Conservation (phyloP, 2,329 filamentous ascomycete genomes). For the Lasiodiplodia gonubiensis region DNA sequence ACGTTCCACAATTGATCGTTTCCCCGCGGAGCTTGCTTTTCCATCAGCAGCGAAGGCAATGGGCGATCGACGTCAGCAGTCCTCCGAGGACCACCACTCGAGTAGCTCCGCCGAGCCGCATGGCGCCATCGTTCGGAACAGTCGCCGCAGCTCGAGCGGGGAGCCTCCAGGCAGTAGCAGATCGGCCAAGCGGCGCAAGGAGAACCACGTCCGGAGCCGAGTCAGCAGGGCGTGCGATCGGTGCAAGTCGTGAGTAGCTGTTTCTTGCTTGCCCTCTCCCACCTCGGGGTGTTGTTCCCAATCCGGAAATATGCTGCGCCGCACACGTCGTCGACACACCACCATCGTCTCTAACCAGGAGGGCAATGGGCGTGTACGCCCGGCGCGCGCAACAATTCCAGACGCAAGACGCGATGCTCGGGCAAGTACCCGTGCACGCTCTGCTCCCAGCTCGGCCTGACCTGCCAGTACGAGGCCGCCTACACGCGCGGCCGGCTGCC, state of each 20-base stretch:
- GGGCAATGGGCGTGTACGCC: not conserved
- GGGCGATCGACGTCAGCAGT: not conserved
- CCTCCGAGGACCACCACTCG: not conserved
- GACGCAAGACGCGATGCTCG: constrained; percentile 46
- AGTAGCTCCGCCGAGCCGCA: not conserved
- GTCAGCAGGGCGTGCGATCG: constrained; percentile 57
- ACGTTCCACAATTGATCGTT: not conserved
- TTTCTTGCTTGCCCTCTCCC: too few relatives aligned
- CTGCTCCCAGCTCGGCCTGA: constrained; percentile 40
- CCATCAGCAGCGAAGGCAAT: not conserved
- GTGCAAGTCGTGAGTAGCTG: constrained; percentile 56
- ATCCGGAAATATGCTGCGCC: not conserved
- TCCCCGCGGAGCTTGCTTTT: not conserved
- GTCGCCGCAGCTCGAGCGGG: not conserved
- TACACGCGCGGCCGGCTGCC: constrained; percentile 57
- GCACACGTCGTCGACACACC: constrained; percentile 33
- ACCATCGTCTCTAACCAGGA: not conserved
- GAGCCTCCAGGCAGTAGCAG: not conserved
- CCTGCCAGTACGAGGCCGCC: constrained; percentile 57
- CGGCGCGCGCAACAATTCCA: constrained; percentile 22
- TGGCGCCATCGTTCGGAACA: not conserved
- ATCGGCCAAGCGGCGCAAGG: constrained; percentile 40
- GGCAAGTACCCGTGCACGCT: constrained; percentile 44
- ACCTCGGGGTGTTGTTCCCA: not conserved
- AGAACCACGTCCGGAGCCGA: constrained; percentile 46